Conservation (phyloP, 2,329 filamentous ascomycete genomes). For the Simplicillium aogashimaense region DNA sequence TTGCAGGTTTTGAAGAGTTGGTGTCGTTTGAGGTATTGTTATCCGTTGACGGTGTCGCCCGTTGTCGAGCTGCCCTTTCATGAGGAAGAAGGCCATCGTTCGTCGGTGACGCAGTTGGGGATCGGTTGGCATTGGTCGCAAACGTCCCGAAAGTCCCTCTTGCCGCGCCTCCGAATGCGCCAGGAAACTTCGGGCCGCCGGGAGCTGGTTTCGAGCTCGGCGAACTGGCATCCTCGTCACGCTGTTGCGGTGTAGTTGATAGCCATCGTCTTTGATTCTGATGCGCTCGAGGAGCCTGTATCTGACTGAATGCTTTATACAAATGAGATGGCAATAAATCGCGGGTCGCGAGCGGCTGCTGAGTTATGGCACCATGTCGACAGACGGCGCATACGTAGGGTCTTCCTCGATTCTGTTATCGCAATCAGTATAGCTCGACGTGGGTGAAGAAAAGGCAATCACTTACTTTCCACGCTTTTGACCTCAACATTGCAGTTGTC, state of each 20-base stretch:
- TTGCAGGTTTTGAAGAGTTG: neutral
- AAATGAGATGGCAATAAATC: too few relatives aligned
- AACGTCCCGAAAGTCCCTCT: slow-evolving; percentile 12
- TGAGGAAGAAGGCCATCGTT: slow-evolving; percentile 23
- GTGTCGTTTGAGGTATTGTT: slow-evolving; percentile 8
- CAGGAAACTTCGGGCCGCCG: slow-evolving; percentile 10
- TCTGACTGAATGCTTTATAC: too few relatives aligned
- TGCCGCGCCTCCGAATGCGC: slow-evolving; percentile 11
- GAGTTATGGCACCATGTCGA: slow-evolving; percentile 11
- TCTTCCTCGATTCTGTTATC: too few relatives aligned
- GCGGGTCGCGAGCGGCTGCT: too few relatives aligned
- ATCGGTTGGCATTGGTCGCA: slow-evolving; percentile 9
- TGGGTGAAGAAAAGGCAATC: neutral
- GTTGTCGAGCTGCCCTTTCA: slow-evolving; percentile 23
- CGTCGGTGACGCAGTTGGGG: slow-evolving; percentile 1
- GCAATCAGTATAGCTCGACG: neutral
- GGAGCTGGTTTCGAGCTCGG: slow-evolving; percentile 5
- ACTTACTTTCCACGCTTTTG: slow-evolving; percentile 28
- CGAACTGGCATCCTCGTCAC: slow-evolving; percentile 10
- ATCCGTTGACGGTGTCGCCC: slow-evolving; percentile 6
- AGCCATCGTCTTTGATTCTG: slow-evolving; percentile 10
- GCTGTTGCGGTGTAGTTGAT: slow-evolving; percentile 16
- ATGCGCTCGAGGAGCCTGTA: too few relatives aligned
- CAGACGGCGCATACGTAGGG: slow-evolving; percentile 25
- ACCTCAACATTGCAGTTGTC: slow-evolving; percentile 29